These are phyloP conservation scores for Lodderomyces metapsilosis DNA, from an alignment of 1,139 yeast species.

Conservation along the genomic window DNA sequence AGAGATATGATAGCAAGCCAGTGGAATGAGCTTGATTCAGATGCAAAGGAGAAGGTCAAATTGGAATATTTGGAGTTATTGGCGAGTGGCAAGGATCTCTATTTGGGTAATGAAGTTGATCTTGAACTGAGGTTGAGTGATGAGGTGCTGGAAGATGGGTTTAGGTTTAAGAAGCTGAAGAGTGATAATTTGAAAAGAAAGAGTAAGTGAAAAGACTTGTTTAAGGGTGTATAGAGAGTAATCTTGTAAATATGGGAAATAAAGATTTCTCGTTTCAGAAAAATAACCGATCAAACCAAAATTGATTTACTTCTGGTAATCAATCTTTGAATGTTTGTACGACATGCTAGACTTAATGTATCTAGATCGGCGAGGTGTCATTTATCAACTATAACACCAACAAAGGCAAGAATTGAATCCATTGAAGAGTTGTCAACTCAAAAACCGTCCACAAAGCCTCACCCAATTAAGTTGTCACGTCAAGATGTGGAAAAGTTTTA, in stretches of 20 bases:
- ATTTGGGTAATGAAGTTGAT: constrained; percentile 28
- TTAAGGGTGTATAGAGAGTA: too few relatives aligned
- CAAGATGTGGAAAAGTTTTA: constrained; percentile 8
- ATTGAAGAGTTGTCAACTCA: neutral
- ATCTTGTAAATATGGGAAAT: neutral
- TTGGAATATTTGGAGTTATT: constrained; percentile 27
- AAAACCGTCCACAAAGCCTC: neutral
- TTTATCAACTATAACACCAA: neutral
- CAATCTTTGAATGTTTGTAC: neutral
- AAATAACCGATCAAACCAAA: too few relatives aligned
- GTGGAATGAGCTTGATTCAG: constrained; percentile 28
- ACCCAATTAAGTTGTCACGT: constrained; percentile 3
- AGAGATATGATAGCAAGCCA: neutral
- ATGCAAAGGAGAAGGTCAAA: constrained; percentile 24
- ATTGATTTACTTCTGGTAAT: too few relatives aligned
- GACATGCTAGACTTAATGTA: neutral
- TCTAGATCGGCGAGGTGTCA: neutral
- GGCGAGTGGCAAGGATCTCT: constrained; percentile 28
- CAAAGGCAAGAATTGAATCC: too few relatives aligned
- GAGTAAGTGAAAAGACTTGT: neutral
- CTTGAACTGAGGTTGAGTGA: constrained; percentile 7
- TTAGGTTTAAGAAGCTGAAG: neutral
- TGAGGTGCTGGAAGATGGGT: constrained; percentile 4
- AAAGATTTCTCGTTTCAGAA: too few relatives aligned
- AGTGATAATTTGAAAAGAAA: neutral